Evolutionary conservation across 2,329 filamentous ascomycete genomes (phyloP), one percentile per base, ranked within the genome.

Genomic region (Trichoderma atrobrunneum): DNA sequence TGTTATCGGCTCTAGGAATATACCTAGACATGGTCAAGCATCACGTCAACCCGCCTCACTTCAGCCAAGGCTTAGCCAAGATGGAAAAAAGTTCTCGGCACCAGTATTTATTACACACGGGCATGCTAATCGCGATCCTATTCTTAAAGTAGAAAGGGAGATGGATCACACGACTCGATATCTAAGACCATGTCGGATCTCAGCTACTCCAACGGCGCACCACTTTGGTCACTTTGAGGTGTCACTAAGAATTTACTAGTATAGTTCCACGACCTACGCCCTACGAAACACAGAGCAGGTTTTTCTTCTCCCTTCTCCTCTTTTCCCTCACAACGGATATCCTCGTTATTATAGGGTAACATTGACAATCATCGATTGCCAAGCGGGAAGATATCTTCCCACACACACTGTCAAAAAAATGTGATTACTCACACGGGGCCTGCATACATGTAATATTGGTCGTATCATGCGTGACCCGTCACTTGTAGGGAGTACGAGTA

Each of bases 91-190:
- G 11, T 21, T 21, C 32, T 43, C 51, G 11, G 51, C 24, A 34
- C 26, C 24, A 67, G 64, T 28, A 59, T 43, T 57, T 57, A 67
- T 59, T 30, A 57, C 64, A 8, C 14, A 30, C 18, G 18, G n/a
- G 24, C 32, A 43, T 39, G 51, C 32, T 39, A 63, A 30, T 34
- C 26, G n/a, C 30, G 30, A 16, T 28, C 26, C 36, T 63, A 26
- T 43, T 32, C n/a, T 14, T 14, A 48, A 14, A 43, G 24, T 24
- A 54, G 26, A 48, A 30, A 21, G 43, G n/a, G 43, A 51, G 43
- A 51, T 30, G 48, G 51, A 67, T 67, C 64, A 67, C 64, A 67
- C 64, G 64, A 67, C 64, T 67, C 64, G 51, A 67, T 24, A 28
- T 36, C 54, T 24, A 18, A 51, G 30, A 43, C 18, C 21, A 14